phyloP scores from a whole-genome alignment of 2,329 filamentous ascomycete species.

The Monosporascus sp. region DNA sequence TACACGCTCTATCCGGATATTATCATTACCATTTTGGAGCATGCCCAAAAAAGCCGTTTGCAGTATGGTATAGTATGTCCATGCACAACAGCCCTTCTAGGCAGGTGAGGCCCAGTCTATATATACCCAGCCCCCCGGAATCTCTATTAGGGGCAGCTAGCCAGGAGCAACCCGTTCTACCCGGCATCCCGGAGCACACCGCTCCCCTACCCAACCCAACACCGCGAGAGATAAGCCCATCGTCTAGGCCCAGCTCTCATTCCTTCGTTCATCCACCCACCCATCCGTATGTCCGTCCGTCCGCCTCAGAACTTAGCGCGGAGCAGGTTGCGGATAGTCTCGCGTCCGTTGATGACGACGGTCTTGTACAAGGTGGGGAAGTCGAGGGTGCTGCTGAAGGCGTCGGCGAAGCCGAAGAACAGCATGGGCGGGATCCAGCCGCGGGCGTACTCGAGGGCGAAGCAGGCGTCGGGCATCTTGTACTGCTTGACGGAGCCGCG shows the following conservation, averaged over 20 bases:
- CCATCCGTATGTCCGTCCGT: background rate
- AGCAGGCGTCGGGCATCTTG: conserved; percentile 70
- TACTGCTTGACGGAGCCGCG: conserved; percentile 77
- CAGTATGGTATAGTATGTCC: background rate
- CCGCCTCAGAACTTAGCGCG: conserved; percentile 59
- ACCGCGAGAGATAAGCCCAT: no score
- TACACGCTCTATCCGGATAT: background rate
- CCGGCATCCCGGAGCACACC: background rate
- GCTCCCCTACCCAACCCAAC: no score
- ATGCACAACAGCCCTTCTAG: no score
- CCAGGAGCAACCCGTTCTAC: background rate
- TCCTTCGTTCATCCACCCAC: background rate
- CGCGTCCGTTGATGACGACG: conserved; percentile 63
- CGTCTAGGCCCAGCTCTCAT: background rate
- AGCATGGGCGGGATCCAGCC: conserved; percentile 94
- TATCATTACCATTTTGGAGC: background rate
- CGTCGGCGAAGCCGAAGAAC: conserved; percentile 82
- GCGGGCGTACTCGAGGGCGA: conserved; percentile 76
- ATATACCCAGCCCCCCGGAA: no score
- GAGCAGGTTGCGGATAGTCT: conserved; percentile 71
- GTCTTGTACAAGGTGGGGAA: conserved; percentile 80
- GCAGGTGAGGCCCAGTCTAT: no score
- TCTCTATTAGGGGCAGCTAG: no score
- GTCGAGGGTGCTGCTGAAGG: conserved; percentile 74
- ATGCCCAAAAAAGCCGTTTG: background rate